A percentile compares a stretch with the other conserved stretches of the same genome.
phyloP scores from a whole-genome alignment of 495 filamentous ascomycete species.

The Aspergillus cristatus region DNA sequence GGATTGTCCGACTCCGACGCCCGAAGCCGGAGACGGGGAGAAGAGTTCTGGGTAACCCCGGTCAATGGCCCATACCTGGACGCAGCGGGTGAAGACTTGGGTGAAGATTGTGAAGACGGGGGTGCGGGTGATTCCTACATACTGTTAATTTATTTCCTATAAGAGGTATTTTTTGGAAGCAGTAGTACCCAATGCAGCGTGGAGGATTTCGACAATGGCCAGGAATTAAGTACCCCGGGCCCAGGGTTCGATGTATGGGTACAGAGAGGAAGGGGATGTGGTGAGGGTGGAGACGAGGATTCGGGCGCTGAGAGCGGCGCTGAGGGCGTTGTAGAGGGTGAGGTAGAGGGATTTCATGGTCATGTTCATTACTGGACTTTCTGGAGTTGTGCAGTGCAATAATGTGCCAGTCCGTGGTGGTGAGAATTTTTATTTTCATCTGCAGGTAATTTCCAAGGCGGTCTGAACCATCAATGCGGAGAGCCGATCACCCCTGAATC shows the following conservation, averaged over 20 bases:
- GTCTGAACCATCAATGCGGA: too few species aligned
- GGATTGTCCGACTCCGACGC: too few species aligned
- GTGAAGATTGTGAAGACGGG: constrained; percentile 44
- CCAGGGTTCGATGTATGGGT: constrained; percentile 22
- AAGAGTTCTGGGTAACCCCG: constrained; percentile 18
- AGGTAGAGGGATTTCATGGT: constrained; percentile 39
- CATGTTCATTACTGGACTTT: too few species aligned
- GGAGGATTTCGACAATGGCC: constrained; percentile 22
- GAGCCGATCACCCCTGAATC: too few species aligned
- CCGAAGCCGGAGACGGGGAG: too few species aligned
- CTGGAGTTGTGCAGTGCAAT: too few species aligned
- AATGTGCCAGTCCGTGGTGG: too few species aligned
- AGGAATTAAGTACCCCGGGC: constrained; percentile 22
- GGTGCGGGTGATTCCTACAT: constrained; percentile 40
- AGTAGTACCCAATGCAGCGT: constrained; percentile 39
- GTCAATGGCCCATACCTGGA: constrained; percentile 46
- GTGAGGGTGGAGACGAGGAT: constrained; percentile 19
- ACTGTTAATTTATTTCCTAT: constrained; percentile 1
- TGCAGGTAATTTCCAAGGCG: too few species aligned
- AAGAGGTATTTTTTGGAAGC: constrained; percentile 9
- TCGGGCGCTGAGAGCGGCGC: constrained; percentile 55
- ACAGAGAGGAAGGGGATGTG: constrained; percentile 5
- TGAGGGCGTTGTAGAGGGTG: constrained; percentile 63
- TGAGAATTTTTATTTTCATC: too few species aligned
- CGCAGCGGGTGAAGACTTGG: constrained; percentile 42